Base-by-base conservation (phyloP, 2,329 filamentous ascomycete genomes). In the Aspergillus uvarum region DNA sequence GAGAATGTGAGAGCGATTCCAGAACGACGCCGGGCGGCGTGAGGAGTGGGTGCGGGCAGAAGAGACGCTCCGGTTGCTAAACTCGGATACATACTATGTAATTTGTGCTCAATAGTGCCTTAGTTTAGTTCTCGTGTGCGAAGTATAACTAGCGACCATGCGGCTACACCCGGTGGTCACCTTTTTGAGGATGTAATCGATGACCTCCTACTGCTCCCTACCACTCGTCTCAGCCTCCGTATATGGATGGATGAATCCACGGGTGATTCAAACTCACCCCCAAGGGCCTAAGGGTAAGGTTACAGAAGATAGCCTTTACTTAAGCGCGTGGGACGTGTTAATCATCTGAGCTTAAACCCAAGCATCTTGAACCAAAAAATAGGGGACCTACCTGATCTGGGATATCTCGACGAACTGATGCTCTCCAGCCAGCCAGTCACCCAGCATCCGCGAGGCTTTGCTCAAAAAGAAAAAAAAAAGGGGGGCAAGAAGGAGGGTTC, bases 341-440 rank as follows among this genome's bases (percentile, higher is more conserved):
- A 55, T 55, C 53, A 47, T 47, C 53, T 44, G 53, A 55, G 53
- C 53, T 55, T 55, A 55, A 48, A 55, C 24, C 26, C 21, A 35
- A 19, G 21, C 42, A 48, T 55, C 53, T 29, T 19, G 14, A 5
- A n/a, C 38, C 38, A 42, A n/a, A 42, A n/a, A 31, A n/a, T 11
- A 50, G 14, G 14, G 24, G 48, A 29, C 48, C 48, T 55, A 16
- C n/a, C 53, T 44, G n/a, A 29, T 47, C 31, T 31, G 44, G 53
- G 53, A 48, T 19, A 55, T 55, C 26, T 55, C 44, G 24, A 47
- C 52, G 52, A 54, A 54, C 14, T 16, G 31, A 49, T 24, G 47
- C 16, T 42, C 38, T 42, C 16, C 38, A 5, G 16, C 8, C 7
- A 29, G 7, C 3, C 26, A 29, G 11, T 22, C 32, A 42, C 2